phyloP scores from a whole-genome alignment of 441 rosid species.

The Brassica hybrid region DNA sequence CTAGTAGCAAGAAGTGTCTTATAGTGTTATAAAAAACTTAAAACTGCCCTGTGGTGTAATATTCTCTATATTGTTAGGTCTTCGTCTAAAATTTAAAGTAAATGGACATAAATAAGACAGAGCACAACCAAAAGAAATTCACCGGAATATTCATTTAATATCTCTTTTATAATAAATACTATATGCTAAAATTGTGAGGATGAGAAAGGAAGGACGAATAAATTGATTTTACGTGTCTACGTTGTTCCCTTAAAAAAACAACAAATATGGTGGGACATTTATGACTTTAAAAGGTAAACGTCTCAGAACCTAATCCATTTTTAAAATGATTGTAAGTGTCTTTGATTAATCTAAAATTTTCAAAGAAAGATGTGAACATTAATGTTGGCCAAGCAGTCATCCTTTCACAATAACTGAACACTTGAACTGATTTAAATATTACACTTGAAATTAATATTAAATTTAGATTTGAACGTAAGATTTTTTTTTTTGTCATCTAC shows the following conservation, averaged over 20 bases:
- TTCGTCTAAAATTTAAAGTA: slow-evolving; percentile 32
- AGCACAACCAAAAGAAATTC: slow-evolving; percentile 27
- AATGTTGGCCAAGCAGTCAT: neutral
- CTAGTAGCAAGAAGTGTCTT: no score
- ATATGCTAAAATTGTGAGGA: slow-evolving; percentile 27
- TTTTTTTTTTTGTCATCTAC: no score
- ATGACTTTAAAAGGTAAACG: slow-evolving; percentile 11
- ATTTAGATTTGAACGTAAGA: no score
- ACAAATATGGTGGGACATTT: slow-evolving; percentile 36
- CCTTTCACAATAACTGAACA: neutral
- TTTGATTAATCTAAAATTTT: neutral
- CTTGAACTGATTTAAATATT: no score
- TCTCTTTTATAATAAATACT: no score
- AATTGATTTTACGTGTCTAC: slow-evolving; percentile 31
- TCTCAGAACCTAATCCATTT: slow-evolving; percentile 29
- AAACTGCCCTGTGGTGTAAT: no score
- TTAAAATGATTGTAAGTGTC: neutral
- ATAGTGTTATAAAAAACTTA: no score
- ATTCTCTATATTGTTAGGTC: slow-evolving; percentile 43
- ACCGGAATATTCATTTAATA: slow-evolving; percentile 28
- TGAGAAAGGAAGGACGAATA: slow-evolving; percentile 13
- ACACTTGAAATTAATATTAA: no score
- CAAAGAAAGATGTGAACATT: neutral
- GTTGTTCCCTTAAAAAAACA: slow-evolving; percentile 26
- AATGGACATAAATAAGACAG: slow-evolving; percentile 29